Conservation (phyloP, 768 basidiomycete species). For the Boletellus emodensis region DNA sequence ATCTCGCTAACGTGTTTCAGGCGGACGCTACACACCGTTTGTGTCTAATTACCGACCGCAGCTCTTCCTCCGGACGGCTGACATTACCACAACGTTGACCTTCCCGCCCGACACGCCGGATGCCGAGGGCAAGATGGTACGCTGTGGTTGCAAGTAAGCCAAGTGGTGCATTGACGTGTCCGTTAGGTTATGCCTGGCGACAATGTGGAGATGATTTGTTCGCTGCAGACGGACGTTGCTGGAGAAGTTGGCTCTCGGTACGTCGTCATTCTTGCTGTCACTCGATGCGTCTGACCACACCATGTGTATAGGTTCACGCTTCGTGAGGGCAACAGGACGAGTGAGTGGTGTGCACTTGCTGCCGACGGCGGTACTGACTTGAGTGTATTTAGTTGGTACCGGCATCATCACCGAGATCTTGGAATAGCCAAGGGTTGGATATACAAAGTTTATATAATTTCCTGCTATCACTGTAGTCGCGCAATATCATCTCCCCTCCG, state of each 20-base stretch:
- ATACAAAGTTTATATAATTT: constrained; percentile 14
- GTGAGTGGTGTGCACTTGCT: constrained; percentile 39
- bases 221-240: constrained; percentile 80
- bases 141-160: constrained; percentile 8
- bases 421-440: constrained; percentile 30
- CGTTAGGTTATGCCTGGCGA: constrained; percentile 92
- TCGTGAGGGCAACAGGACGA: constrained; percentile 91
- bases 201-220: constrained; percentile 89
- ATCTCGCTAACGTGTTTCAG: constrained; percentile 15
- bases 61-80: constrained; percentile 92
- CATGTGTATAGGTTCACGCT: constrained; percentile 64
- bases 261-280: constrained; percentile 6
- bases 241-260: constrained; percentile 82
- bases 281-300: neutral
- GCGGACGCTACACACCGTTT: constrained; percentile 89
- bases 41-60: constrained; percentile 93
- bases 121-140: constrained; percentile 83
- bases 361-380: constrained; percentile 10
- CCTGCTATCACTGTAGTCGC: constrained; percentile 16
- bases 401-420: constrained; percentile 90
- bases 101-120: constrained; percentile 85
- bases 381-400: constrained; percentile 66
- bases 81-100: constrained; percentile 78
- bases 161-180: constrained; percentile 1
- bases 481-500: constrained; percentile 22